Base-by-base conservation (phyloP, 768 basidiomycete genomes). In the Boletus huronensis region DNA sequence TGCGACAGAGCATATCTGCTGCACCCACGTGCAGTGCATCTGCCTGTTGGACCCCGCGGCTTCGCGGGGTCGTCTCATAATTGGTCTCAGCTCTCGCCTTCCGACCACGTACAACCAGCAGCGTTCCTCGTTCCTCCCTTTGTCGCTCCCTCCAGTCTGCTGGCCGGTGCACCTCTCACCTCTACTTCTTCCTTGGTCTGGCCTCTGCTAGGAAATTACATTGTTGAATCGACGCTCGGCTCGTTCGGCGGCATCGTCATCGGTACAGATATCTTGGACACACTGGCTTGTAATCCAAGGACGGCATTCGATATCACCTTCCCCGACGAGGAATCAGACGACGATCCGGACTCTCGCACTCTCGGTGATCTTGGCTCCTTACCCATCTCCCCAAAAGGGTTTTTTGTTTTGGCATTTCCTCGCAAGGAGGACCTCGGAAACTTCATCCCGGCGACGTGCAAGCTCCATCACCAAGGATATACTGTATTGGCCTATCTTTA, bases 41-140 rank as follows among this genome's bases (percentile, higher is more conserved):
- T 76, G 14, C 79, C 75, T 26, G 62, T 75, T 45, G 82, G 82
- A 19, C 78, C 78, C 1, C 68, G 68, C 41, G 76, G 76, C 35
- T 52, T 71, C 26, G 48, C 60, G 9, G 65, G 54, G 17, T 54
- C 62, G 3, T 50, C 65, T 11, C 54, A 44, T 28, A 66, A 70
- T 51, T 59, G 58, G 34, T 66, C 72, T n/a, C 75, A 68, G 45
- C 54, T 77, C 40, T 48, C 57, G n/a, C 64, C 72, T 6, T 67
- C 70, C 9, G 61, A 63, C 0, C 54, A 57, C 8, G 63, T 71
- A 21, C 74, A 73, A 29, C 65, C 75, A 25, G 82, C 80, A 3
- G 64, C 71, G 4, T 82, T 79, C 65, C 71, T 89, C 3, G 62
- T 81, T 3, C 88, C 88, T 16, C 87, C 87, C 3, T 82, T 88